Percentiles rank a stretch among this genome's conserved stretches.
phyloP scores from a whole-genome alignment of 2,329 filamentous ascomycete species.

The Pseudogymnoascus sp. region DNA sequence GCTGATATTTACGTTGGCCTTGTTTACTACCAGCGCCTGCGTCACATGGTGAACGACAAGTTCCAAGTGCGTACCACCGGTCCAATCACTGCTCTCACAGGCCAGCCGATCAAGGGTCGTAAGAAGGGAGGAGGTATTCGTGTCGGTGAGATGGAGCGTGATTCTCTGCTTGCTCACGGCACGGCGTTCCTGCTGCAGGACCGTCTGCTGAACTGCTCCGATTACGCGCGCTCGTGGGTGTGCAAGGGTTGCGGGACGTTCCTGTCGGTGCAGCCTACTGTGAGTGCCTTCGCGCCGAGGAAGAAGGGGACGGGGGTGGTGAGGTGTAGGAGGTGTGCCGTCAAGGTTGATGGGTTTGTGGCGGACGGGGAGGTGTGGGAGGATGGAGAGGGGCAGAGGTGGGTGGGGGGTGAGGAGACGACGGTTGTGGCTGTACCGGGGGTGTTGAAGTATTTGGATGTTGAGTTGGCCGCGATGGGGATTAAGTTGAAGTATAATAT shows the following conservation, averaged over 20 bases:
- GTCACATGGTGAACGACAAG: constrained; percentile 99
- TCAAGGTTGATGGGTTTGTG: constrained; percentile 32
- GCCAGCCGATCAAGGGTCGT: constrained; percentile 93
- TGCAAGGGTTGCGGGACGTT: constrained; percentile 88
- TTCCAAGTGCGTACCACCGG: constrained; percentile 96
- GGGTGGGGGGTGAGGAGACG: constrained; percentile 82
- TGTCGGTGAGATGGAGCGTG: constrained; percentile 98
- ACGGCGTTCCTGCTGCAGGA: constrained; percentile 93
- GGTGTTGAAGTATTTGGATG: constrained; percentile 86
- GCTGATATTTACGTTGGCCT: constrained; percentile 96
- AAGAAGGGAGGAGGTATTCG: constrained; percentile 97
- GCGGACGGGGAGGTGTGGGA: constrained; percentile 73
- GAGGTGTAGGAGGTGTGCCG: constrained; percentile 71
- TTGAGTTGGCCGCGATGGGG: constrained; percentile 93
- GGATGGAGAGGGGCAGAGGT: constrained; percentile 77
- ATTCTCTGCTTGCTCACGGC: constrained; percentile 88
- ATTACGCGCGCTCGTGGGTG: constrained; percentile 83
- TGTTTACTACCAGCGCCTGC: constrained; percentile 94
- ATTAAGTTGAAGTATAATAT: constrained; percentile 91
- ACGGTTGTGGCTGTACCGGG: constrained; percentile 88
- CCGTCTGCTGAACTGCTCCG: constrained; percentile 91
- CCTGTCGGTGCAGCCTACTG: constrained; percentile 75
- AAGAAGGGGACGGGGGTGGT: constrained; percentile 62
- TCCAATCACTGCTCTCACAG: constrained; percentile 80
- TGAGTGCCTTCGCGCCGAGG: constrained; percentile 57